Evolutionary conservation across 2,329 filamentous ascomycete genomes (phyloP), one percentile per base, ranked within the genome.

Genomic region (Dactylonectria estremocensis): DNA sequence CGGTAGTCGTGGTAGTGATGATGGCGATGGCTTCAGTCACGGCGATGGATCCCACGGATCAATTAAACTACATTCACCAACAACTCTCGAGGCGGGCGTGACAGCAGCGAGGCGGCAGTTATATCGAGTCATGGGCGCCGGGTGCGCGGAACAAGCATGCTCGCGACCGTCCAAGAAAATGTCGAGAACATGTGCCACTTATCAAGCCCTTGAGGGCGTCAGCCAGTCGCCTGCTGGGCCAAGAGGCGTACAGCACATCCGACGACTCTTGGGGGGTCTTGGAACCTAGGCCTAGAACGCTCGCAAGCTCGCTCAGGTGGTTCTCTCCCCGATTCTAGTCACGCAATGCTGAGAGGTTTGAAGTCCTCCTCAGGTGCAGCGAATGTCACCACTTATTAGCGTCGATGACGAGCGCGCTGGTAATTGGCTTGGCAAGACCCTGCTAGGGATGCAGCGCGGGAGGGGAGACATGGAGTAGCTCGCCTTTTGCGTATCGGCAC

Each of bases 361-460:
- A 22, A 40, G 14, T 53, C 13, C 13, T 61, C 46, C 33, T 37
- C 45, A 48, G 40, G 60, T 53, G 48, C 46, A 52, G 54, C 16
- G 58, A 67, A 69, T 60, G 68, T 53, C 58, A 62, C 62, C 67
- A 58, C 63, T 64, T 75, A 49, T 64, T 75, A 49, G 65, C 50
- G 68, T 28, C 58, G 50, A 72, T 70, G 72, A 35, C 66, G 67
- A 74, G 50, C 60, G 61, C 31, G 31, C 28, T 24, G 54, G 10
- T 45, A 11, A 8, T n/a, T 43, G 7, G 50, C 71, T 74, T 75
- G 69, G 72, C 60, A 33, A 33, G 28, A 33, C 48, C 24, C 16
- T 18, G 40, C 40, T 43, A n/a, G 40, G 14, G 16, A 43, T n/a
- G 40, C 3, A 31, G 24, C 13, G 16, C 48, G 48, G 48, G 48